Evolutionary conservation across 805 yeast genomes (phyloP).

Genomic region (Priceomyces melissophilus): DNA sequence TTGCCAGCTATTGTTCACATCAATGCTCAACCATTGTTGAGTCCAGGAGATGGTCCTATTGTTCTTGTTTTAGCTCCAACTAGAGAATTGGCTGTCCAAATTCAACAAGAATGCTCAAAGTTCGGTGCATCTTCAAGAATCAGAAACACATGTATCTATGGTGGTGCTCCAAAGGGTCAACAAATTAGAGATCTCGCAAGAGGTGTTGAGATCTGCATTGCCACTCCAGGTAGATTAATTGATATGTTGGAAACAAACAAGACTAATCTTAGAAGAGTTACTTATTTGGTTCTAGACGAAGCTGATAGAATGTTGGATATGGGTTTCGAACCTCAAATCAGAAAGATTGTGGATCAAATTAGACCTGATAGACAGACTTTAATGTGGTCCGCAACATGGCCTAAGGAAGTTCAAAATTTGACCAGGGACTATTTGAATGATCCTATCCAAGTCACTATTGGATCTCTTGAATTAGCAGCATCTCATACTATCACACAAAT

Average conservation of each 20-base stretch:
- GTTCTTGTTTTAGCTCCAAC: conserved; percentile 96
- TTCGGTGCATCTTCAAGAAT: conserved; percentile 90
- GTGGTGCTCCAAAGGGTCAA: conserved; percentile 98
- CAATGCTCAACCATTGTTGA: conserved; percentile 93
- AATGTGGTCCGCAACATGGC: conserved; percentile 99
- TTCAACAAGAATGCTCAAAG: conserved; percentile 92
- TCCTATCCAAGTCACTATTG: conserved; percentile 94
- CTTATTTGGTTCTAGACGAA: conserved; percentile 95
- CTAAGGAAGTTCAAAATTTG: conserved; percentile 91
- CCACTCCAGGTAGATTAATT: conserved; percentile 98
- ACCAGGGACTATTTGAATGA: conserved; percentile 89
- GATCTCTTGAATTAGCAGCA: conserved; percentile 93
- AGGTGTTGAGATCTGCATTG: conserved; percentile 94
- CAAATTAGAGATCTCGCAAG: conserved; percentile 94
- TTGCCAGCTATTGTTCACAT: conserved; percentile 96
- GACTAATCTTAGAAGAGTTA: conserved; percentile 93
- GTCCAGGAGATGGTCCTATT: conserved; percentile 96
- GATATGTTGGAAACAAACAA: conserved; percentile 95
- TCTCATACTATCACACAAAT: conserved; percentile 93
- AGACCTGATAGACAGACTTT: conserved; percentile 99
- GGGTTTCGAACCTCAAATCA: conserved; percentile 99
- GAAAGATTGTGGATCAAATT: conserved; percentile 96
- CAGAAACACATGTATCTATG: conserved; percentile 95
- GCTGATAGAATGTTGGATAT: conserved; percentile 99
- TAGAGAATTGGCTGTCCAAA: conserved; percentile 97